Evolutionary conservation across 2,329 filamentous ascomycete species (phyloP), one percentile per base, ranked within the genome.

Genomic region (Exophiala phaeomuriformis): DNA sequence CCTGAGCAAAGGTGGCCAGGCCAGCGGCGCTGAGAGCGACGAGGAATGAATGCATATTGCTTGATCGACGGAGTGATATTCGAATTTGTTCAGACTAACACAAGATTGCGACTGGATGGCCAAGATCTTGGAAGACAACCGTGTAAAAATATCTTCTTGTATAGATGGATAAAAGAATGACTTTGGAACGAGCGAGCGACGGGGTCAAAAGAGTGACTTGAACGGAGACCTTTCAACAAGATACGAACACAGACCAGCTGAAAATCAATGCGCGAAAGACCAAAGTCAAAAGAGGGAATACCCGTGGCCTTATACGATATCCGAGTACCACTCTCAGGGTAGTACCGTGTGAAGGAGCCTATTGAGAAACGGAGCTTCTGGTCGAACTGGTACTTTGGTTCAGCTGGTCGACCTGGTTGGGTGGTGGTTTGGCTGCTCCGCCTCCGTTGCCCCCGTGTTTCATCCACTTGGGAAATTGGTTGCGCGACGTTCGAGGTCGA

Each of bases 1-100:
- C 90, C 54, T 90, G 82, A 19, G 97, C 79, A 0, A 84, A 72
- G 8, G 82, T 81, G 35, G 81, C 82, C 62, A 84, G 82, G 28
- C 81, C 82, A n/a, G 81, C 81, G n/a, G 81, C 81, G 27, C 75
- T 77, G 61, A 76, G 78, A 39, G 81, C 27, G 43, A 43, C 19
- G 31, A 55, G 6, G 32, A 53, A 4, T 9, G 57, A 57, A 46
- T 48, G 52, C 57, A 59, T 59, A 3, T 57, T 53, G 29, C 27
- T 32, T 19, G 28, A 43, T 19, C 19, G 19, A 19, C 19, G 36
- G 28, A 32, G 3, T 12, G 40, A n/a, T 33, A 44, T 43, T 46
- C 40, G 27, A 46, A 12, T 3, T 46, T 12, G 19, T 19, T 19
- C 19, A 19, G 2, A 19, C 2, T 19, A 19, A 19, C 19, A 19